phyloP scores from a whole-genome alignment of 179 eudicot genomes.

The Sideroxylon spinosum region DNA sequence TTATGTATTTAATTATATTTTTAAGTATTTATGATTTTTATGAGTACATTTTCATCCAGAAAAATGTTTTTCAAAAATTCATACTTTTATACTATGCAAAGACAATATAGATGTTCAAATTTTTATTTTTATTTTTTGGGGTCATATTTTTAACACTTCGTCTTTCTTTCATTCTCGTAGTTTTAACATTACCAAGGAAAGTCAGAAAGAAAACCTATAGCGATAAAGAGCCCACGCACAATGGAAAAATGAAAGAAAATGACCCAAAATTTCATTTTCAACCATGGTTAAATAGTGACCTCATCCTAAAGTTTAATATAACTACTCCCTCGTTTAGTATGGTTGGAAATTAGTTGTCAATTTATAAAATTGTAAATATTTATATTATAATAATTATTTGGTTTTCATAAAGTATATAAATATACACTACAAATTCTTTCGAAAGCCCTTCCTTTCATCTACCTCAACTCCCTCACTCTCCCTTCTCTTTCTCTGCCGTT shows the following conservation, averaged over 20 bases:
- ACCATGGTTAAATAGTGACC: conserved; percentile 15
- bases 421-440: conserved; percentile 7
- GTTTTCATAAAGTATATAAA: conserved; percentile 9
- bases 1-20: no score
- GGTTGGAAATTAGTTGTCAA: conserved; percentile 32
- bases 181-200: neutral
- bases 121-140: no score
- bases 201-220: neutral
- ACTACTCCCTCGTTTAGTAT: neutral
- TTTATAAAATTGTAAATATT: neutral
- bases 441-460: conserved; percentile 17
- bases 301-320: conserved; percentile 11
- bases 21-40: no score
- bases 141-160: neutral
- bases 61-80: no score
- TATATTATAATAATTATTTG: neutral
- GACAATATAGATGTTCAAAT: no score
- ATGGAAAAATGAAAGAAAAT: neutral
- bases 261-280: conserved; percentile 1
- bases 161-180: no score
- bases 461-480: no score
- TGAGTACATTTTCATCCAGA: no score
- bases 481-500: neutral
- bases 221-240: neutral
- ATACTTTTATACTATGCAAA: no score